phyloP scores from a whole-genome alignment of 2,329 filamentous ascomycete genomes.

The Mycosphaerella arachidis region DNA sequence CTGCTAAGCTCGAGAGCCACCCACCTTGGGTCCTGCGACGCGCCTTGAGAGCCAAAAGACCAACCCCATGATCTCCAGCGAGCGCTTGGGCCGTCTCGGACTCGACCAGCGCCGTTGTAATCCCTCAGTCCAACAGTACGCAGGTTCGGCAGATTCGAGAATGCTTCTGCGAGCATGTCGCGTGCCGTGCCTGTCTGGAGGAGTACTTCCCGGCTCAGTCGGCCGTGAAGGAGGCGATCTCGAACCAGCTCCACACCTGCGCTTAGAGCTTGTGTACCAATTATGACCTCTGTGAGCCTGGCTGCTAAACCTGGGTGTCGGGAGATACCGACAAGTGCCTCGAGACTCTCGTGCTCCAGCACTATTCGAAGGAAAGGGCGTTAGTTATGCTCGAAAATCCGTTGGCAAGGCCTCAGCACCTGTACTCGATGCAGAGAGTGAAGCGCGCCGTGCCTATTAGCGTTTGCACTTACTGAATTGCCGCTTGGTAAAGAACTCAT shows the following conservation, averaged over 20 bases:
- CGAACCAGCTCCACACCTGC: constrained; percentile 4
- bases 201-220: constrained; percentile 21
- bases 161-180: constrained; percentile 54
- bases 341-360: constrained; percentile 54
- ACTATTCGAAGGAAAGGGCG: constrained; percentile 24
- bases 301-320: constrained; percentile 36
- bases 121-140: constrained; percentile 57
- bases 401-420: too few species aligned
- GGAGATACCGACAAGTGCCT: constrained; percentile 45
- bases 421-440: too few species aligned
- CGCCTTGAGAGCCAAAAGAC: constrained; percentile 4
- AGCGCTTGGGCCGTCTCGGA: constrained; percentile 43
- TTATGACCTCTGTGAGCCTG: constrained; percentile 48
- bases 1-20: too few species aligned
- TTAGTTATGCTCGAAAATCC: too few species aligned
- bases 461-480: constrained; percentile 48
- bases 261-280: constrained; percentile 38
- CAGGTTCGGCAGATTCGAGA: constrained; percentile 52
- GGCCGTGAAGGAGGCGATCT: constrained; percentile 11
- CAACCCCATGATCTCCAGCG: constrained; percentile 55
- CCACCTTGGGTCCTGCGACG: background rate
- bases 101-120: constrained; percentile 49
- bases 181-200: constrained; percentile 45
- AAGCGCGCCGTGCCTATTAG: too few species aligned
- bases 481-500: constrained; percentile 61